Evolutionary conservation across 176 grass and related monocot species (phyloP).

Genomic region (Phyllostachys edulis): DNA sequence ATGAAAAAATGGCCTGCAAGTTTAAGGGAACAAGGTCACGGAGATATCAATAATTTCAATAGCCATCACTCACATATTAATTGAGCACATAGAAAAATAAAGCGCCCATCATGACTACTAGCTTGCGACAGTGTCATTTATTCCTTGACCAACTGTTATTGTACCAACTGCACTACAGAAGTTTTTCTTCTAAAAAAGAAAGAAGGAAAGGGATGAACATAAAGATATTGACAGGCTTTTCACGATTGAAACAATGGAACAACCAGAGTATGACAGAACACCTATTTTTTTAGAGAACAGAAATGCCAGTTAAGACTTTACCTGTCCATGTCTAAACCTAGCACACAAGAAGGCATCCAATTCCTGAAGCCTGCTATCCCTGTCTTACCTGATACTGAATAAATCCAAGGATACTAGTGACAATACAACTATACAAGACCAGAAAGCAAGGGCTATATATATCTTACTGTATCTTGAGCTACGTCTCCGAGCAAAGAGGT

Average conservation of each 20-base stretch:
- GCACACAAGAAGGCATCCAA: conserved; percentile 1
- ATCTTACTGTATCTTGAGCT: neutral
- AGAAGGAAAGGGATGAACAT: neutral
- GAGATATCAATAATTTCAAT: conserved; percentile 7
- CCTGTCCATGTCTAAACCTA: conserved; percentile 24
- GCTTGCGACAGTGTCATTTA: conserved; percentile 8
- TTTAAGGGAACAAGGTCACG: conserved; percentile 8
- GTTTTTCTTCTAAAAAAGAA: neutral
- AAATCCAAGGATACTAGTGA: conserved; percentile 4
- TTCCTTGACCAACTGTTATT: conserved; percentile 30
- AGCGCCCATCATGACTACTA: neutral
- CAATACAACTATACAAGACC: neutral
- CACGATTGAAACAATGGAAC: conserved; percentile 16
- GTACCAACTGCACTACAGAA: neutral
- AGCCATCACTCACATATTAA: conserved; percentile 10
- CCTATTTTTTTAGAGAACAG: conserved; percentile 2
- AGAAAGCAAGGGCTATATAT: neutral
- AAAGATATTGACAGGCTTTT: conserved; percentile 8
- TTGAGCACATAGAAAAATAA: conserved; percentile 19
- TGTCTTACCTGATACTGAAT: conserved; percentile 17
- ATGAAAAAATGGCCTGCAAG: conserved; percentile 25
- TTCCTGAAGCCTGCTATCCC: neutral
- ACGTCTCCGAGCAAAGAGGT: neutral
- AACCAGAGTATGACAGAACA: conserved; percentile 23
- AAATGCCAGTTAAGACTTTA: conserved; percentile 20